Evolutionary conservation across 148 eudicot genomes (phyloP).

Genomic region (Persicaria maculosa): DNA sequence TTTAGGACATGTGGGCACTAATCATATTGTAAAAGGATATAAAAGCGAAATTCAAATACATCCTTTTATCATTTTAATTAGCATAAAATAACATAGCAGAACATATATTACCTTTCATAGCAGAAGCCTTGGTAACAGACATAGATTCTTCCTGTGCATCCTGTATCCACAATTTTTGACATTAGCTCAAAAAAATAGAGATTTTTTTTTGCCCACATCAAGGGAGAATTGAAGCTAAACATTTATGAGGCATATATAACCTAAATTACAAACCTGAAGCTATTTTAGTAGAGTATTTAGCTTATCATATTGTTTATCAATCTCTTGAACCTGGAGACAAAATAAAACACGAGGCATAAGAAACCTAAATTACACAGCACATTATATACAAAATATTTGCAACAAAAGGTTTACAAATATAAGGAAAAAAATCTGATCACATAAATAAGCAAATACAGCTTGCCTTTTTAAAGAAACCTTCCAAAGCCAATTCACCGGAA

Average conservation of each 20-base stretch:
- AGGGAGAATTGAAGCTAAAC: no score
- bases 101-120: no score
- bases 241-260: background rate
- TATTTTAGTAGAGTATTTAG: conserved; percentile 55
- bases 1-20: background rate
- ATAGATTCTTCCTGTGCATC: conserved; percentile 91
- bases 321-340: conserved; percentile 59
- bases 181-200: conserved; percentile 1
- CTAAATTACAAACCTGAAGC: conserved; percentile 54
- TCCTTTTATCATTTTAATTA: no score
- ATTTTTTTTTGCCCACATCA: no score
- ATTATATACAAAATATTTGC: background rate
- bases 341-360: background rate
- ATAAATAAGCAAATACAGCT: background rate
- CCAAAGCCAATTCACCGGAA: conserved; percentile 75
- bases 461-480: conserved; percentile 65
- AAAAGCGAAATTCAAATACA: no score
- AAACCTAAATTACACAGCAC: background rate
- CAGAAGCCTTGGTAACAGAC: conserved; percentile 79
- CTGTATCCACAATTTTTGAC: conserved; percentile 32
- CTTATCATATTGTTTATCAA: conserved; percentile 74
- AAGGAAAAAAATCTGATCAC: conserved; percentile 2
- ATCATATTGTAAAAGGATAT: no score
- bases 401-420: background rate
- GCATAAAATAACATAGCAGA: no score